Evolutionary conservation across 345 rosid genomes (phyloP), one percentile per base, ranked within the genome.

Genomic region (Microthlaspi erraticum): DNA sequence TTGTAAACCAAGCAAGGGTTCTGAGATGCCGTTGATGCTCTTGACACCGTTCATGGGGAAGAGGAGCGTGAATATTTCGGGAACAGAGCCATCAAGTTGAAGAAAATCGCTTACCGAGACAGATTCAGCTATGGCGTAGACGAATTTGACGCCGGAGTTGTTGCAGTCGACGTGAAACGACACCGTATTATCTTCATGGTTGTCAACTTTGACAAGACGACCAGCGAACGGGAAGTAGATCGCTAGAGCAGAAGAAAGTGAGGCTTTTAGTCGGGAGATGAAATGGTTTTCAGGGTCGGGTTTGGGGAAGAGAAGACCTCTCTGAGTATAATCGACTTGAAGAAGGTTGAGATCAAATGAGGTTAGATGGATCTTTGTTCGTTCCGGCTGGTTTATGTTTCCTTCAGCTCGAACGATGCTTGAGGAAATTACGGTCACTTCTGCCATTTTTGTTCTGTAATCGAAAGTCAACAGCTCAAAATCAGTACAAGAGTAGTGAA

Each of bases 1-100:
- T 38, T 84, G 87, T 20, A 86, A 49, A 1, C 65, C 87, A 9
- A 78, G 71, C 53, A 81, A 76, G 0, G 84, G 81, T 2, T 75
- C 63, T 0, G 74, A 48, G 20, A 53, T 2, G 0, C 79, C 87
- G 0, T 80, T 68, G 0, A 6, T 2, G 76, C 41, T 67, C 6
- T 3, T 34, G 4, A 73, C 0, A 5, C 71, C 73, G 38, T 80
- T 72, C 0, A 65, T 13, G 2, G 81, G 76, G 32, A 81, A 85
- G 31, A 83, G 80, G 0, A 75, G 68, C 1, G 7, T 48, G 1
- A 71, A 53, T 17, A 76, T 6, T 26, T 41, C 19, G 0, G 65
- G 19, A 20, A 79, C 85, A 48, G 75, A 78, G 10, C 74, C 73
- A n/a, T 66, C 12, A 7, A 78, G 63, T 2, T 59, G 39, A 0